Evolutionary conservation across 2,329 filamentous ascomycete genomes (phyloP), one percentile per base, ranked within the genome.

Genomic region (Periconia sp.): DNA sequence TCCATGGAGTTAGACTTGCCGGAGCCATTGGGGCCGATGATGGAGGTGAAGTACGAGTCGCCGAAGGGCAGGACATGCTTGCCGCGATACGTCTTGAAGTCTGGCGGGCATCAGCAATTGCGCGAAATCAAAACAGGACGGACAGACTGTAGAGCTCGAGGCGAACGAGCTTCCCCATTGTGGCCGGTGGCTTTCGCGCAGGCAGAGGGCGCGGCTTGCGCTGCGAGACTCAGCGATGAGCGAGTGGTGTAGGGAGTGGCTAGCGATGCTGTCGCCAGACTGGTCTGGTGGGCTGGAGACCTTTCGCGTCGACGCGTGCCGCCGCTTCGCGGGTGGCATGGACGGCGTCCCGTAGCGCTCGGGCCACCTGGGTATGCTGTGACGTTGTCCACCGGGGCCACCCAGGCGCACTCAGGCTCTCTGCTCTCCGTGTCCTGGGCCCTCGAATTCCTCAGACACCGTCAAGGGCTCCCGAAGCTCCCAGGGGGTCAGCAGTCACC

Each of bases 1-100:
- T 99, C 94, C 94, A 99, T 99, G 47, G 89, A 95, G 63, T 99
- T 99, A 15, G 94, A 99, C 73, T 99, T 99, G 54, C 94, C 94
- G 24, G 94, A 97, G 78, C 94, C 94, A 92, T 99, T 99, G 69
- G 94, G 94, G 5, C 95, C 94, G 66, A 99, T 97, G 66, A 99
- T 96, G 29, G 94, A 99, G 36, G 94, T 99, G 73, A 99, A 99
- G 74, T 96, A 97, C 2, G 92, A 95, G 76, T 99, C 92, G 65
- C 92, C 92, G 63, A 99, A 96, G 39, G 96, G 83, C 31, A 99
- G 84, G 48, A 84, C 86, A 76, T 99, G 94, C 63, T 96, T 92
- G 45, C 92, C 94, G 73, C 96, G 96, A 78, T 99, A 99, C 61
- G 94, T 97, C 77, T 99, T 99, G 84, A 99, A 99, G 78, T 99